Conservation (phyloP, 495 filamentous ascomycete species). For the Penicillium cinerascens region DNA sequence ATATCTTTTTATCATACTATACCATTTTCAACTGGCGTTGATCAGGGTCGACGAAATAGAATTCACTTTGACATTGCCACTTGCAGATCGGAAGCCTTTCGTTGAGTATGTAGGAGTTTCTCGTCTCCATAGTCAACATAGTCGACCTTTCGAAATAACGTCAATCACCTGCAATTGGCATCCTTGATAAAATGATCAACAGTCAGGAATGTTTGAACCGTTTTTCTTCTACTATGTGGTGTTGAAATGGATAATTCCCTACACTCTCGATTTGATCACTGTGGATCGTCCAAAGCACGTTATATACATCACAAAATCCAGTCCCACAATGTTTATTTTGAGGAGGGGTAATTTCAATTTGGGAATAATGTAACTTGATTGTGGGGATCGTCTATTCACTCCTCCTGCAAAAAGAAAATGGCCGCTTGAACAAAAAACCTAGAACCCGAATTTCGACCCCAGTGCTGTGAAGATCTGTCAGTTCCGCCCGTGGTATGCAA, state of each 20-base stretch:
- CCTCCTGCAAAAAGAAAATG: not conserved
- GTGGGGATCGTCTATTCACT: not conserved
- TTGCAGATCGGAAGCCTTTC: not conserved
- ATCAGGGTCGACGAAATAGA: slow-evolving; percentile 33
- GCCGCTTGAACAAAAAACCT: slow-evolving; percentile 6
- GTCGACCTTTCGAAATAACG: not conserved
- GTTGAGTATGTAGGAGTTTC: not conserved
- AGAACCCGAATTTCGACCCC: slow-evolving; percentile 45
- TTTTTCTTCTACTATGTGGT: not conserved
- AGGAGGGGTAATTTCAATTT: not conserved
- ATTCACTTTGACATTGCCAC: slow-evolving; percentile 9
- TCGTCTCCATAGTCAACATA: not conserved
- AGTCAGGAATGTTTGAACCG: not conserved
- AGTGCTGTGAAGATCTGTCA: slow-evolving; percentile 30
- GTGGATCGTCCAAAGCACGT: not conserved
- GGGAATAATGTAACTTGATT: not conserved
- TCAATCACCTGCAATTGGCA: not conserved
- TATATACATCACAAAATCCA: not conserved
- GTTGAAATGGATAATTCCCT: not conserved
- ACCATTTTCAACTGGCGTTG: slow-evolving; percentile 17
- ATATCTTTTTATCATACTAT: slow-evolving; percentile 6
- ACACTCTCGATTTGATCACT: not conserved
- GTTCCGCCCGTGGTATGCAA: slow-evolving; percentile 22
- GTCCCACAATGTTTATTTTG: not conserved
- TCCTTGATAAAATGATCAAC: not conserved